Evolutionary conservation across 768 basidiomycete species (phyloP).

Genomic region (Mycena pura): DNA sequence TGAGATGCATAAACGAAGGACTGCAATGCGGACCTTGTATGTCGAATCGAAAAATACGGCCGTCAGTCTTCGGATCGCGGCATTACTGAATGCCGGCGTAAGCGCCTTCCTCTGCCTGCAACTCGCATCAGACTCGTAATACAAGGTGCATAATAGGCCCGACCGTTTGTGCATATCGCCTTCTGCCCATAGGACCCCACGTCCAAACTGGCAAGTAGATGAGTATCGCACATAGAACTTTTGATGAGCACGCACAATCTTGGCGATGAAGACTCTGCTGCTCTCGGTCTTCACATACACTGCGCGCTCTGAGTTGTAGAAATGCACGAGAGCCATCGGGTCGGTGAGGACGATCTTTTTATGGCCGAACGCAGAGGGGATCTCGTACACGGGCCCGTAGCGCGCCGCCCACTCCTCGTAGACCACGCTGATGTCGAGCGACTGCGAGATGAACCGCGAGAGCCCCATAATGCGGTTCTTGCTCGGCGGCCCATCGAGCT

Average conservation of each 20-base stretch:
- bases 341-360: slow-evolving; percentile 27
- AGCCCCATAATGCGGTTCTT: slow-evolving; percentile 21
- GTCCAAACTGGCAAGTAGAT: slow-evolving; percentile 9
- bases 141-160: neutral
- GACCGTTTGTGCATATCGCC: slow-evolving; percentile 33
- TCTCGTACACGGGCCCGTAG: slow-evolving; percentile 22
- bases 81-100: slow-evolving; percentile 49
- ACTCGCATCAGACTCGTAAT: too few relatives aligned
- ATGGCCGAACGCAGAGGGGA: slow-evolving; percentile 16
- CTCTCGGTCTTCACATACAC: slow-evolving; percentile 24
- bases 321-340: slow-evolving; percentile 33
- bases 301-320: slow-evolving; percentile 23
- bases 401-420: slow-evolving; percentile 26
- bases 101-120: slow-evolving; percentile 44
- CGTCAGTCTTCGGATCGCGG: slow-evolving; percentile 44
- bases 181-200: slow-evolving; percentile 26
- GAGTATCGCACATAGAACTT: neutral
- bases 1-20: too few relatives aligned
- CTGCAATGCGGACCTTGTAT: slow-evolving; percentile 44
- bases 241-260: neutral
- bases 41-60: slow-evolving; percentile 48
- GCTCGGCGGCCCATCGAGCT: slow-evolving; percentile 20
- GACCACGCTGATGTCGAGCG: neutral
- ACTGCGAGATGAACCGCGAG: neutral
- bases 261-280: neutral